Percentiles rank a stretch among this genome's conserved stretches.
Evolutionary conservation across 805 yeast genomes (phyloP).

Genomic region (Lipomyces mesembrius): DNA sequence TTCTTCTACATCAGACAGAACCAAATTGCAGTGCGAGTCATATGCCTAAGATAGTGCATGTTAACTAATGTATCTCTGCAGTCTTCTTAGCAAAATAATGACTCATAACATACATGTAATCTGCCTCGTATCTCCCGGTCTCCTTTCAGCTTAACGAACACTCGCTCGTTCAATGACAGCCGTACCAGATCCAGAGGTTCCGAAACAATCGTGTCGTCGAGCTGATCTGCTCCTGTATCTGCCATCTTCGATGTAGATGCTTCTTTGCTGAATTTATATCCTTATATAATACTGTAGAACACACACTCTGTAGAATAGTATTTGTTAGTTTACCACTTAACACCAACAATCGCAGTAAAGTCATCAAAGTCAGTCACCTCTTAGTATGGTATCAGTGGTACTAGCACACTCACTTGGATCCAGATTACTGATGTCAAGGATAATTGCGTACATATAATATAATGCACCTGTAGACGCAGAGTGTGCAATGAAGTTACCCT

Average conservation of each 20-base stretch:
- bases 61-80: background rate
- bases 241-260: slow-evolving; percentile 17
- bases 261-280: background rate
- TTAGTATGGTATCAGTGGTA: background rate
- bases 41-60: slow-evolving; percentile 58
- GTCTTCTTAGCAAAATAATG: background rate
- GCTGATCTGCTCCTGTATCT: slow-evolving; percentile 23
- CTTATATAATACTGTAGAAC: background rate
- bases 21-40: slow-evolving; percentile 96
- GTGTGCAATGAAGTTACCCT: background rate
- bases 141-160: slow-evolving; percentile 88
- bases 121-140: slow-evolving; percentile 90
- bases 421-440: background rate
- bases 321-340: background rate
- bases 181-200: slow-evolving; percentile 93
- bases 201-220: slow-evolving; percentile 40
- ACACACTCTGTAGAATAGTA: background rate
- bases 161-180: slow-evolving; percentile 81
- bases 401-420: no score
- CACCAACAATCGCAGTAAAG: background rate
- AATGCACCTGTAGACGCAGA: background rate
- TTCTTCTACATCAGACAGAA: slow-evolving; percentile 89
- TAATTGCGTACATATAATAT: background rate
- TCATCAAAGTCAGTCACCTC: background rate
- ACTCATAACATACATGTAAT: slow-evolving; percentile 62